Base-by-base conservation (phyloP, 345 rosid species). In the Aurinia saxatilis region DNA sequence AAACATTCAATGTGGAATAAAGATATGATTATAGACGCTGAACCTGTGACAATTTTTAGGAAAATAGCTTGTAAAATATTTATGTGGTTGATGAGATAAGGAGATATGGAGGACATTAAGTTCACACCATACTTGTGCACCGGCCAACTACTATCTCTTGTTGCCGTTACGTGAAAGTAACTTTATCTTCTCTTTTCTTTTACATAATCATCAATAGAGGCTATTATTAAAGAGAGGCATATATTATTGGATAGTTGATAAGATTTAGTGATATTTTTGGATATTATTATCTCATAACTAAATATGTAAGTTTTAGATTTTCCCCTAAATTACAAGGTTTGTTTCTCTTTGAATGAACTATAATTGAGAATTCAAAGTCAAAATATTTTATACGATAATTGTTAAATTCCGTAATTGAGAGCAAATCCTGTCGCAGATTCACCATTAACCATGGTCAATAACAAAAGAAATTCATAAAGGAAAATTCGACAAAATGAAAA, bases 61-160 rank as follows among this genome's bases (percentile, higher is more conserved):
- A 18, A 34, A 60, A 35, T 58, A 30, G 14, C 16, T 47, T 21
- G n/a, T n/a, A n/a, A n/a, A n/a, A 34, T 34, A 47, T 13, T n/a
- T 16, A 47, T 17, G 16, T 40, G 41, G 52, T 31, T 36, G 19
- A 41, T 50, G 61, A 34, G 66, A 59, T 40, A 4, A 14, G 12
- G 58, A 18, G 23, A n/a, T 44, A 19, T 39, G 51, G 30, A 9
- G 58, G 33, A 60, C 62, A 46, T 17, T 62, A 63, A 54, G 62
- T 55, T 70, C 68, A 70, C 74, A 46, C 64, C 50, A 62, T 55
- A 63, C 27, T n/a, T 54, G 68, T 70, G 68, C 30, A 62, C 31
- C 16, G n/a, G 33, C 46, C 58, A 62, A 62, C 63, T 14, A 54
- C 23, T 12, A 55, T 31, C 64, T 55, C 1, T 9, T 55, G 5